A percentile compares a stretch with the other conserved stretches of the same genome.
Evolutionary conservation across 2,329 filamentous ascomycete species (phyloP).

Genomic region (Talaromyces atroroseus): DNA sequence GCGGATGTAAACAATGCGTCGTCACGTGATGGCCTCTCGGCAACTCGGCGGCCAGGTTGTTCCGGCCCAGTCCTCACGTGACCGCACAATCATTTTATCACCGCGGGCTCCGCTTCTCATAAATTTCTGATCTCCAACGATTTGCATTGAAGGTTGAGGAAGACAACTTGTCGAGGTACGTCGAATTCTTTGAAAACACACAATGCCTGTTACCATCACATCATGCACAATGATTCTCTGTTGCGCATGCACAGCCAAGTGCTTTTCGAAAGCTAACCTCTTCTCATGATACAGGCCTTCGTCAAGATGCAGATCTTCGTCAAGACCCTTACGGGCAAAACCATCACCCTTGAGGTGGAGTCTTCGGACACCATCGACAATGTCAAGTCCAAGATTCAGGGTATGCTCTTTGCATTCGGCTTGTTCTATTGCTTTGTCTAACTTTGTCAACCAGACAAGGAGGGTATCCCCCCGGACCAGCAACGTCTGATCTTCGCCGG

Average conservation of each 20-base stretch:
- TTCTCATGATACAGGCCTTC: conserved; percentile 33
- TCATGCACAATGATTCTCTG: not conserved
- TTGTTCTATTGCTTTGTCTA: conserved; percentile 17
- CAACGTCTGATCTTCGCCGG: conserved; percentile 99
- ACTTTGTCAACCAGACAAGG: conserved; percentile 68
- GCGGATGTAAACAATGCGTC: not conserved
- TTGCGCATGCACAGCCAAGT: not conserved
- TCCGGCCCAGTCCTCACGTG: conserved; percentile 23
- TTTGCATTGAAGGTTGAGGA: conserved; percentile 53
- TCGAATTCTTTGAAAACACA: conserved; percentile 5
- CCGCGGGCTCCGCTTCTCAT: conserved; percentile 19
- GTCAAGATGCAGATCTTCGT: conserved; percentile 52
- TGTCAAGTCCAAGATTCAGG: conserved; percentile 96
- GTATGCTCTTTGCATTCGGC: conserved; percentile 35
- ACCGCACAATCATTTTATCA: conserved; percentile 39
- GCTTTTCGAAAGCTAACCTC: conserved; percentile 17
- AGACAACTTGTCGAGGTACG: conserved; percentile 58
- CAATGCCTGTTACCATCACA: not conserved
- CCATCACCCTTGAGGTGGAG: conserved; percentile 99
- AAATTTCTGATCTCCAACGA: conserved; percentile 17
- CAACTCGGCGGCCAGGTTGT: not conserved
- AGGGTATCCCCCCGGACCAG: conserved; percentile 98
- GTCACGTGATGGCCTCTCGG: not conserved
- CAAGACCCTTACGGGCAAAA: conserved; percentile 90
- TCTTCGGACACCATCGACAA: conserved; percentile 99